Evolutionary conservation across 2,329 filamentous ascomycete species (phyloP).

Genomic region (Davidsoniella neocaledoniae): DNA sequence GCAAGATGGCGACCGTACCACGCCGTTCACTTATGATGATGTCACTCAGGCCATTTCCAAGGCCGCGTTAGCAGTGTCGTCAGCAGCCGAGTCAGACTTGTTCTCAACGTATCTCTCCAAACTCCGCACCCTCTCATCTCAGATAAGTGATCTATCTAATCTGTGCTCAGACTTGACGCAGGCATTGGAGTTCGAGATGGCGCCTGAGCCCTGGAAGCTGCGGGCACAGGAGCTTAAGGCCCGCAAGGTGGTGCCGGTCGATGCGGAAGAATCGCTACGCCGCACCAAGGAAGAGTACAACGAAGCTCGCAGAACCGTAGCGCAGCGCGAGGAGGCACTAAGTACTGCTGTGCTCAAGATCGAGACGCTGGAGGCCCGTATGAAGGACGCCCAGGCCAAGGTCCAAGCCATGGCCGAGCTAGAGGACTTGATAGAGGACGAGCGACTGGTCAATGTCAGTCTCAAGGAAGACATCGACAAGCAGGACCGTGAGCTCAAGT

Average conservation of each 20-base stretch:
- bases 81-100: conserved; percentile 45
- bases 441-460: conserved; percentile 31
- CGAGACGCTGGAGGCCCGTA: conserved; percentile 74
- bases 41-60: conserved; percentile 45
- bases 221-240: conserved; percentile 66
- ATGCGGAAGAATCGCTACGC: conserved; percentile 71
- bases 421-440: conserved; percentile 39
- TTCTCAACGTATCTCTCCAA: conserved; percentile 52
- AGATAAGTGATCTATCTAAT: conserved; percentile 53
- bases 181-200: conserved; percentile 63
- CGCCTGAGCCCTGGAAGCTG: conserved; percentile 63
- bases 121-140: conserved; percentile 45
- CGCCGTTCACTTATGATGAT: conserved; percentile 50
- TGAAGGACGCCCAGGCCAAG: conserved; percentile 69
- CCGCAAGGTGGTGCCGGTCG: conserved; percentile 64
- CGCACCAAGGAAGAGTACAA: conserved; percentile 65
- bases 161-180: conserved; percentile 54
- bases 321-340: conserved; percentile 62
- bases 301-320: conserved; percentile 55
- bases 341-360: conserved; percentile 85
- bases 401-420: conserved; percentile 50
- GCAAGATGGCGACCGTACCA: conserved; percentile 52
- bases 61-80: conserved; percentile 26
- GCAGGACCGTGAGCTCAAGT: conserved; percentile 49
- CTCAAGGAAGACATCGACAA: conserved; percentile 49